Evolutionary conservation across 768 basidiomycete species (phyloP), one percentile per base, ranked within the genome.

Genomic region (Cubamyces sp.): DNA sequence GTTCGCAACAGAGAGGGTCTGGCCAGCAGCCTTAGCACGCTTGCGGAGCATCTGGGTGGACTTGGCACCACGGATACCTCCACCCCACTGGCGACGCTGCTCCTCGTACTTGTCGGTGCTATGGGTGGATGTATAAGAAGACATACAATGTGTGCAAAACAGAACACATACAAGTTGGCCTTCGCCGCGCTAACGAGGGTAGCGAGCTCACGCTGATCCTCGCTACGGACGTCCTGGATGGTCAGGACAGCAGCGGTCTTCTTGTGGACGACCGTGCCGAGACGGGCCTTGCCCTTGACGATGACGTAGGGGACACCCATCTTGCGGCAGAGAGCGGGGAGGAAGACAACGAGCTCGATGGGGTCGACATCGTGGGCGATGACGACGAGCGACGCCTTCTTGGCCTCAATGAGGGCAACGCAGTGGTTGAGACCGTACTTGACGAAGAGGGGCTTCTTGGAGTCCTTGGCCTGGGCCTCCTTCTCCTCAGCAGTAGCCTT

Each of bases 231-330:
- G 23, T 99, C 96, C 79, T 95, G 92, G 62, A 99, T 77, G 42
- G 92, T 90, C 57, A 97, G 79, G 55, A 96, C 90, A 55, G 96
- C 90, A 48, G 95, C 88, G 54, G 95, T 98, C 87, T 98, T 98
- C 88, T 97, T 97, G 86, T 97, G 93, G 42, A 96, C 94, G 64
- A 98, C 94, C 7, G 96, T 94, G 69, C 96, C 96, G 72, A 98
- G 92, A 75, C 96, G 92, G 59, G 96, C 94, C 81, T 98, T 98
- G 80, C 92, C 91, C 82, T 98, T 98, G 70, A 96, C 95, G 68
- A 99, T 97, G 66, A 95, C 93, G 79, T 98, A 98, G 42, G 96
- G 96, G 37, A 98, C 91, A 76, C 96, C 96, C 96, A 98, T 98
- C 88, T 98, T 98, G 78, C 94, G 90, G 83, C 96, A 98, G 63